phyloP scores from a whole-genome alignment of 2,329 filamentous ascomycete genomes.

The Alternaria incomplexa region DNA sequence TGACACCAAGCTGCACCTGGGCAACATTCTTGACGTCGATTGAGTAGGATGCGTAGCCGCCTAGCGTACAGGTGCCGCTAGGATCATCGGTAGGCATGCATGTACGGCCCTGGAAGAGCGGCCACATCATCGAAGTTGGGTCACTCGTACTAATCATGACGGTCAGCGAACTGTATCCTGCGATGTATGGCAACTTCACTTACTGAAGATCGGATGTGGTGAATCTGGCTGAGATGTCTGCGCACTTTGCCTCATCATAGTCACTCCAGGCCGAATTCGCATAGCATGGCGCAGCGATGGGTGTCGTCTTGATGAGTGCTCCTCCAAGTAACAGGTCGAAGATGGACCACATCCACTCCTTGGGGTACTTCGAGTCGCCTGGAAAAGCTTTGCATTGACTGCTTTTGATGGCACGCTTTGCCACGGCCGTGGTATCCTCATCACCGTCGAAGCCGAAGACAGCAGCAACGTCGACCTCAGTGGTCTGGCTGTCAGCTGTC shows the following conservation, averaged over 20 bases:
- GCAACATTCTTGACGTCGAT: conserved; percentile 22
- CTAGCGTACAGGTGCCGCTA: conserved; percentile 16
- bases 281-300: conserved; percentile 32
- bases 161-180: too few species aligned
- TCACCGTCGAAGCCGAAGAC: conserved; percentile 41
- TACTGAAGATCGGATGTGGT: conserved; percentile 9
- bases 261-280: conserved; percentile 13
- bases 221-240: conserved; percentile 14
- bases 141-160: conserved; percentile 5
- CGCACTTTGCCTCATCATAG: conserved; percentile 21
- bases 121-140: conserved; percentile 34
- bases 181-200: too few species aligned
- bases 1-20: conserved; percentile 22
- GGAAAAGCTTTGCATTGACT: conserved; percentile 29
- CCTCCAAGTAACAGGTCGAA: conserved; percentile 22
- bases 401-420: background rate
- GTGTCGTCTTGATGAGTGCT: conserved; percentile 25
- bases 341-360: conserved; percentile 16
- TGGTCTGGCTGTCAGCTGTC: background rate
- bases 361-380: conserved; percentile 26
- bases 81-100: conserved; percentile 26
- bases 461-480: conserved; percentile 1
- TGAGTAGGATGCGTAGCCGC: conserved; percentile 22
- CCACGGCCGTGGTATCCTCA: background rate
- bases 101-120: conserved; percentile 31